phyloP scores from a whole-genome alignment of 495 filamentous ascomycete genomes.

The Podospora comata region DNA sequence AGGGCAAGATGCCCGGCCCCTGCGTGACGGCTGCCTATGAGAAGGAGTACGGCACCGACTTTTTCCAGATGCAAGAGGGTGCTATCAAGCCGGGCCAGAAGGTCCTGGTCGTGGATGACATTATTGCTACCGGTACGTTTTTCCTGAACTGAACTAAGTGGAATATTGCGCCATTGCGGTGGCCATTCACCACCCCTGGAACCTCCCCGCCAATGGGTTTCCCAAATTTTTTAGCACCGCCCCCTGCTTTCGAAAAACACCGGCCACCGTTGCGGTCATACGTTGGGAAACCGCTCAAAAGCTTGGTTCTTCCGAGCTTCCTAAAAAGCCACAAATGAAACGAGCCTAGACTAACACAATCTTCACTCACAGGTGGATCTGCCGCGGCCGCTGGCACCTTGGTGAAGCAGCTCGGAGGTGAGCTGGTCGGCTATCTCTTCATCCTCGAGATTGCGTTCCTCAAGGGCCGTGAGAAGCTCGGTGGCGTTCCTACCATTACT shows the following conservation, averaged over 20 bases:
- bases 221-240: conserved; percentile 3
- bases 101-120: conserved; percentile 92
- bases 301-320: not conserved
- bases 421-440: conserved; percentile 84
- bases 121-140: conserved; percentile 90
- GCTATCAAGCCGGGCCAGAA: conserved; percentile 81
- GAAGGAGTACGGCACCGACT: conserved; percentile 97
- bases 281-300: conserved; percentile 3
- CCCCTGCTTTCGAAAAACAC: not conserved
- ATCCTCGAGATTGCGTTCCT: conserved; percentile 95
- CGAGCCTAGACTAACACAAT: conserved; percentile 14
- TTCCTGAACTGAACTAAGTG: not conserved
- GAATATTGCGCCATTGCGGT: conserved; percentile 19
- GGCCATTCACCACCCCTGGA: conserved; percentile 11
- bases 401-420: conserved; percentile 80
- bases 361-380: conserved; percentile 66
- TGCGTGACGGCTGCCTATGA: conserved; percentile 76
- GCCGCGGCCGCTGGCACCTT: conserved; percentile 83
- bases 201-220: conserved; percentile 7
- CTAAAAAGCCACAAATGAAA: not conserved
- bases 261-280: conserved; percentile 1
- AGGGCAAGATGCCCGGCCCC: conserved; percentile 91
- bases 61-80: conserved; percentile 91
- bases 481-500: conserved; percentile 74
- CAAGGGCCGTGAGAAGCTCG: conserved; percentile 84